Conservation (phyloP, 139 green algal species). For the Picocystis salinarum region DNA sequence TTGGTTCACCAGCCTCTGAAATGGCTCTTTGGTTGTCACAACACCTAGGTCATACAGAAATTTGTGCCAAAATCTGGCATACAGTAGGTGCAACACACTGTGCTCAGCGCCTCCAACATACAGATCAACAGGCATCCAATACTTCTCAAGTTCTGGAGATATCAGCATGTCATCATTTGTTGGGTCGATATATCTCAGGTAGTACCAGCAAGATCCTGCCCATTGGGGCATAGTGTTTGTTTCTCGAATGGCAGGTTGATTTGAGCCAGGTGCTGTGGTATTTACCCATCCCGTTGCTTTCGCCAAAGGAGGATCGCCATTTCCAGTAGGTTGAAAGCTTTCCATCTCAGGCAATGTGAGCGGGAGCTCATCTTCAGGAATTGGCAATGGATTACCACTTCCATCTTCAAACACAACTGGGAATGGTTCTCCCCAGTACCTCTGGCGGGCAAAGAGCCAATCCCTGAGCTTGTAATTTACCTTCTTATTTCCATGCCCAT, state of each 20-base stretch:
- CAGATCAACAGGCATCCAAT: constrained; percentile 91
- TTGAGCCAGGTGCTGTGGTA: constrained; percentile 7
- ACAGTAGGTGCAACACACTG: constrained; percentile 94
- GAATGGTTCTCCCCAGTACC: constrained; percentile 98
- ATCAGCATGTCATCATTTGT: constrained; percentile 44
- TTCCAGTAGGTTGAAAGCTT: constrained; percentile 73
- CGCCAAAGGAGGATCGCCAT: constrained; percentile 62
- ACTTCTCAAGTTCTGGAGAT: constrained; percentile 61
- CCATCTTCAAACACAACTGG: constrained; percentile 67
- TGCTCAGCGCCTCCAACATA: constrained; percentile 98
- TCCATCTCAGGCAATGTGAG: constrained; percentile 68
- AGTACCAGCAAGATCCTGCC: constrained; percentile 92
- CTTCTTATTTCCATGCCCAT: constrained; percentile 22
- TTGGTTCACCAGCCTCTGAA: constrained; percentile 77
- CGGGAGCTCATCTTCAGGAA: constrained; percentile 66
- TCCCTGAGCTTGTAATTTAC: constrained; percentile 96
- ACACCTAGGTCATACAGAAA: constrained; percentile 88
- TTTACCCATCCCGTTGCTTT: constrained; percentile 58
- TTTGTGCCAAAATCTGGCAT: constrained; percentile 97
- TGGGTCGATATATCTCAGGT: constrained; percentile 89
- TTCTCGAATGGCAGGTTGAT: constrained; percentile 43
- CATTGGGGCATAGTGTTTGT: constrained; percentile 96
- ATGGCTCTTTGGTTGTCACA: constrained; percentile 83
- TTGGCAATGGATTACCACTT: constrained; percentile 21
- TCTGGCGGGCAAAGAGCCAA: constrained; percentile 95